phyloP scores from a whole-genome alignment of 768 basidiomycete species.

The Rubroboletus satanas region DNA sequence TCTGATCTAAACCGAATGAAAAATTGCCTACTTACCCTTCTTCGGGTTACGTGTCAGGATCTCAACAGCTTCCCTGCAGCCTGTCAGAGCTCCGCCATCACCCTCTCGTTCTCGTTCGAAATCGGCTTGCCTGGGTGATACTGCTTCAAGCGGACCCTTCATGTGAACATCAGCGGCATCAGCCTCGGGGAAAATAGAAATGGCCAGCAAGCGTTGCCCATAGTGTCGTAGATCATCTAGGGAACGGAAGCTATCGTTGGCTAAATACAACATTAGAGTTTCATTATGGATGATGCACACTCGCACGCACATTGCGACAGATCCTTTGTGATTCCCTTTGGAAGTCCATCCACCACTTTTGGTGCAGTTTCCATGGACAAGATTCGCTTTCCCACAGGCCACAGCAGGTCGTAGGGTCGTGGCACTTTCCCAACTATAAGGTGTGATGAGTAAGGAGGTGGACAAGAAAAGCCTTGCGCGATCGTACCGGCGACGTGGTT shows the following conservation, averaged over 20 bases:
- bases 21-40: slow-evolving; percentile 56
- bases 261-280: slow-evolving; percentile 10
- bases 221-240: slow-evolving; percentile 51
- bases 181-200: slow-evolving; percentile 41
- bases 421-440: slow-evolving; percentile 49
- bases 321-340: slow-evolving; percentile 4
- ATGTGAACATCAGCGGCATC: slow-evolving; percentile 22
- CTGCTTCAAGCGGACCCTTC: slow-evolving; percentile 24
- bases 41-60: slow-evolving; percentile 84
- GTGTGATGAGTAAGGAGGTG: slow-evolving; percentile 3
- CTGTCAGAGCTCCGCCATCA: slow-evolving; percentile 44
- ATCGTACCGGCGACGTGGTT: slow-evolving; percentile 75
- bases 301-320: slow-evolving; percentile 15
- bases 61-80: slow-evolving; percentile 85
- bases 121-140: slow-evolving; percentile 22
- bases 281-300: neutral
- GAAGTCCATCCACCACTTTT: slow-evolving; percentile 24
- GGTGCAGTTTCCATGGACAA: slow-evolving; percentile 28
- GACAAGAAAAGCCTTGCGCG: neutral
- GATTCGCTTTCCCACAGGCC: slow-evolving; percentile 57
- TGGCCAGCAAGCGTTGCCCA: slow-evolving; percentile 47
- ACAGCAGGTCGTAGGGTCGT: slow-evolving; percentile 76
- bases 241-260: slow-evolving; percentile 20
- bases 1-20: neutral
- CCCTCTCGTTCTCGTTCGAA: slow-evolving; percentile 35